phyloP scores from a whole-genome alignment of 441 rosid genomes.

The Pelargonium citronellum region DNA sequence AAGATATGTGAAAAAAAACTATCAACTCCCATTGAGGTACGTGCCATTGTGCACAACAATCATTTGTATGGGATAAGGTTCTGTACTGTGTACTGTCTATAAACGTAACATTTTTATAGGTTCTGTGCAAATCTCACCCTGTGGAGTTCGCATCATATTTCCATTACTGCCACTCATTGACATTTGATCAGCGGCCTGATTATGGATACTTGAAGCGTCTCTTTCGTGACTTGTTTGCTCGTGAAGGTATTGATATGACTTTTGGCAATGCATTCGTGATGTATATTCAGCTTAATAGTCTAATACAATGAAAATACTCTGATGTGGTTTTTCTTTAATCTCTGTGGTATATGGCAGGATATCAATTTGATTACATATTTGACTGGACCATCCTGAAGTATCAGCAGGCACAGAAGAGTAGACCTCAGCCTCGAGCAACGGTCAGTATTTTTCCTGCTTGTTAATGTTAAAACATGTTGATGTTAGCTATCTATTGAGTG shows the following conservation, averaged over 20 bases:
- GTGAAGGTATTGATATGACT: slow-evolving; percentile 48
- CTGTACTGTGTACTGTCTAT: neutral
- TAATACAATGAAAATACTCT: neutral
- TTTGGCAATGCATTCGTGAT: neutral
- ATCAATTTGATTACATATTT: slow-evolving; percentile 64
- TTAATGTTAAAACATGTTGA: neutral
- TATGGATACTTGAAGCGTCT: slow-evolving; percentile 87
- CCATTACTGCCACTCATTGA: slow-evolving; percentile 80
- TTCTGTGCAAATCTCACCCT: slow-evolving; percentile 79
- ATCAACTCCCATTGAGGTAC: slow-evolving; percentile 90
- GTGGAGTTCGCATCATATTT: slow-evolving; percentile 92
- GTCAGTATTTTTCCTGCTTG: slow-evolving; percentile 23
- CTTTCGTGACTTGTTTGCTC: slow-evolving; percentile 65
- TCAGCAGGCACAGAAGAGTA: slow-evolving; percentile 67
- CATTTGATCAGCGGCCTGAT: slow-evolving; percentile 84
- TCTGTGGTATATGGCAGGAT: slow-evolving; percentile 37
- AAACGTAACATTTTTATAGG: slow-evolving; percentile 31
- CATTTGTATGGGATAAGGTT: slow-evolving; percentile 6
- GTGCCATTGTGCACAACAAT: slow-evolving; percentile 15
- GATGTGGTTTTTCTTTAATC: neutral
- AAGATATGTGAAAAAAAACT: slow-evolving; percentile 90
- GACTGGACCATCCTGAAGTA: slow-evolving; percentile 90
- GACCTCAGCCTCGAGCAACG: slow-evolving; percentile 44
- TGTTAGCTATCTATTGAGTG: neutral
- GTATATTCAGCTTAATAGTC: neutral